Conservation (phyloP, 371 early-diverging fungal species). For the Batrachochytrium dendrobatidis region DNA sequence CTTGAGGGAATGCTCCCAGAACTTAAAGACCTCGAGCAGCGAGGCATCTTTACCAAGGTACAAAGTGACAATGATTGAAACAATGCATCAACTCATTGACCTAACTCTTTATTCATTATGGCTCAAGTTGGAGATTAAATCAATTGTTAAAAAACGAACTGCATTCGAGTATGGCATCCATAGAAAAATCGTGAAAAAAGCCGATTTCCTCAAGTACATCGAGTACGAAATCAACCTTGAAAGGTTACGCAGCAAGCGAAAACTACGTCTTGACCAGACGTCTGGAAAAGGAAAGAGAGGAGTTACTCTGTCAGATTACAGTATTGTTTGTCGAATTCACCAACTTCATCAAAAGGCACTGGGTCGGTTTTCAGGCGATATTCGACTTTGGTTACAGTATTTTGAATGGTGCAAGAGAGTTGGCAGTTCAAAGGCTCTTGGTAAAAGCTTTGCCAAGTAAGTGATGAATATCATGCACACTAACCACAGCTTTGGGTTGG, state of each 20-base stretch:
- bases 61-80: neutral
- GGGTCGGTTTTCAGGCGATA: constrained; percentile 70
- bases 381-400: constrained; percentile 84
- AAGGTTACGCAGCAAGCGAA: constrained; percentile 70
- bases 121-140: constrained; percentile 66
- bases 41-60: constrained; percentile 70
- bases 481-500: too few relatives aligned
- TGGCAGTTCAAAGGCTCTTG: constrained; percentile 58
- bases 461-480: too few relatives aligned
- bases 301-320: constrained; percentile 51
- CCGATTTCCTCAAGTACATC: constrained; percentile 82
- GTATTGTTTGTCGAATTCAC: constrained; percentile 59
- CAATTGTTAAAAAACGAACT: constrained; percentile 81
- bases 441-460: constrained; percentile 63
- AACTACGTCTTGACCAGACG: constrained; percentile 49
- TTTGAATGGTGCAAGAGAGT: constrained; percentile 65
- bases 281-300: constrained; percentile 17
- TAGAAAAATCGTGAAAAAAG: constrained; percentile 62
- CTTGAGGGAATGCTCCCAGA: constrained; percentile 92
- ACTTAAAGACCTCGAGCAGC: constrained; percentile 77
- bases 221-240: constrained; percentile 92
- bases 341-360: constrained; percentile 73
- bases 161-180: constrained; percentile 80
- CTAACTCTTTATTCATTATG: neutral
- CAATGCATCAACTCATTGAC: neutral